Base-by-base conservation (phyloP, 108 stramenopile genomes). In the Pseudonitzschia delicatissima region DNA sequence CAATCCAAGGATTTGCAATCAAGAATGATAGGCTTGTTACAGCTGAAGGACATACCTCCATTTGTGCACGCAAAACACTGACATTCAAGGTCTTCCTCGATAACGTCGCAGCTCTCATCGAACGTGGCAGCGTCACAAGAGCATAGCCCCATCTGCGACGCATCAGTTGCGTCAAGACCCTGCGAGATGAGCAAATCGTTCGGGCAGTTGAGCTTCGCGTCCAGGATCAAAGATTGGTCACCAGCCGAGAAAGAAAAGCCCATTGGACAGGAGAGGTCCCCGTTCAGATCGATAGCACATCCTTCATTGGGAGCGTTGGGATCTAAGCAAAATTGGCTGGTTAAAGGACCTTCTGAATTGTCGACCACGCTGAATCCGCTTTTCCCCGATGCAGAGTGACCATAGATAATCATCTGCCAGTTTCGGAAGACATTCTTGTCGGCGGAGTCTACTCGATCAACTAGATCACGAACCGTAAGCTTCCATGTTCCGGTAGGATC, bases 331-430 rank as follows among this genome's bases (percentile, higher is more conserved):
- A 27, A 33, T 31, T 55, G 12, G 15, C 29, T 58, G 20, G 35
- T 40, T 15, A 26, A 29, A 9, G n/a, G 3, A 2, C 1, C 31
- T 26, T 48, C 63, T 17, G 25, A 26, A 21, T 51, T 6, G 2
- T 66, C 65, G 2, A 13, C 42, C 13, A 51, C 23, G 17, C 53
- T 29, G 31, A 33, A 33, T 33, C 32, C 32, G 28, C 18, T 17
- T n/a, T 31, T n/a, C 11, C 31, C 32, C 6, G 53, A 33, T 9
- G 34, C 17, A 6, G 51, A 32, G 9, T 62, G 44, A 3, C 78
- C 78, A 31, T 79, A 75, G 4, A 80, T 25, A 21, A 76, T 65
- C 21, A 80, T 47, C 11, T 50, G 66, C 79, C 79, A 80, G 0
- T 58, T 26, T 13, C n/a, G 37, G 34, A 80, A 39, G 4, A 42